Percentiles rank a stretch among this genome's conserved stretches.
Evolutionary conservation across 208 protist species (phyloP).

Genomic region (Endotrypanum monterogeii): DNA sequence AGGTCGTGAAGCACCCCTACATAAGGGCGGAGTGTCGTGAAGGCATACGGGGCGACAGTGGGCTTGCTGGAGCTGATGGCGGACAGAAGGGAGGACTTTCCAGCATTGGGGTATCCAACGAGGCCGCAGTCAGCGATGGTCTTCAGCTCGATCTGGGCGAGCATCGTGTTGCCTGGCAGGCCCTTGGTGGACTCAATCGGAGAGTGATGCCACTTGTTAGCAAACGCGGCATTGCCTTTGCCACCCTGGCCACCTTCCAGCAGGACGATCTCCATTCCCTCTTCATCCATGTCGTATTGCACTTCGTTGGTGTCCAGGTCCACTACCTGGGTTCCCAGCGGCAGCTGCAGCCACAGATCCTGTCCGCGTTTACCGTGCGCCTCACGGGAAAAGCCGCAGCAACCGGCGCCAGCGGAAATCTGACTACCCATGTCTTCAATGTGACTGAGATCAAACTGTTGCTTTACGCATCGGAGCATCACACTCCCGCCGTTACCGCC

Average conservation of each 20-base stretch:
- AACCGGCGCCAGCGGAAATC: slow-evolving; percentile 56
- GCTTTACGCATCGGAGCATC: slow-evolving; percentile 63
- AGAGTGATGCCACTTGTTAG: slow-evolving; percentile 88
- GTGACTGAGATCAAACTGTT: slow-evolving; percentile 62
- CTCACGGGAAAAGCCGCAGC: slow-evolving; percentile 73
- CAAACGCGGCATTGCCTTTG: slow-evolving; percentile 91
- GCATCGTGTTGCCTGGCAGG: slow-evolving; percentile 90
- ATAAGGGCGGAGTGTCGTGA: slow-evolving; percentile 91
- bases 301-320: slow-evolving; percentile 93
- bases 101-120: slow-evolving; percentile 93
- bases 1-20: slow-evolving; percentile 87
- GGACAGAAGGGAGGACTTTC: slow-evolving; percentile 92
- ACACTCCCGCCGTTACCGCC: slow-evolving; percentile 89
- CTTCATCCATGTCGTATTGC: slow-evolving; percentile 83
- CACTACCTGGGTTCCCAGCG: slow-evolving; percentile 81
- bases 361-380: slow-evolving; percentile 70
- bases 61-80: slow-evolving; percentile 89
- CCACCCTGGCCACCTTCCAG: slow-evolving; percentile 91
- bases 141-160: slow-evolving; percentile 91
- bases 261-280: slow-evolving; percentile 75
- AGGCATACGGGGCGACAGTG: slow-evolving; percentile 85
- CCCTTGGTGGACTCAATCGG: slow-evolving; percentile 89
- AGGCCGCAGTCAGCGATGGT: slow-evolving; percentile 92
- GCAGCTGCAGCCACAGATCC: slow-evolving; percentile 84
- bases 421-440: slow-evolving; percentile 74